A percentile compares a stretch with the other conserved stretches of the same genome.
Evolutionary conservation across 164 flowering plant genomes (phyloP).

Genomic region (Euptelea pleiosperma): DNA sequence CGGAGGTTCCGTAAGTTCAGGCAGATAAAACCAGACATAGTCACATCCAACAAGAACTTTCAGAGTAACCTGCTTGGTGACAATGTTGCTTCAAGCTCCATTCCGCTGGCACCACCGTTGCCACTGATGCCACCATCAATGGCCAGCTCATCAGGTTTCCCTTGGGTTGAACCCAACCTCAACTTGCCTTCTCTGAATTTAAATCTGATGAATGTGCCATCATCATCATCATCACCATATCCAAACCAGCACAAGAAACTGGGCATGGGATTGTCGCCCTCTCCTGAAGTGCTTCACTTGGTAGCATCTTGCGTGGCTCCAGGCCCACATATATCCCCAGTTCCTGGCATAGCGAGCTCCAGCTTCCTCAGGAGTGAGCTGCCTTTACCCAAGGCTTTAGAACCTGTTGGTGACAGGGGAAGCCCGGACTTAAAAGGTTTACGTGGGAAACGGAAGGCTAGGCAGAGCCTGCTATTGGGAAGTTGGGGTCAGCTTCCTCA

Average conservation of each 20-base stretch:
- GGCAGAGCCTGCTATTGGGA: conserved; percentile 18
- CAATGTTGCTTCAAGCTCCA: conserved; percentile 31
- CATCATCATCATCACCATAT: conserved; percentile 32
- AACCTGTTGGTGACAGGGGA: conserved; percentile 18
- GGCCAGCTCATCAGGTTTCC: conserved; percentile 24
- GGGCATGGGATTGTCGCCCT: conserved; percentile 44
- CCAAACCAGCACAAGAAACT: conserved; percentile 26
- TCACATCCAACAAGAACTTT: conserved; percentile 26
- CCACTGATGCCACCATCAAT: conserved; percentile 21
- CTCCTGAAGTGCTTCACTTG: conserved; percentile 63
- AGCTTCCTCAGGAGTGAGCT: conserved; percentile 24
- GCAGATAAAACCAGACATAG: conserved; percentile 22
- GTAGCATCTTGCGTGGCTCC: conserved; percentile 67
- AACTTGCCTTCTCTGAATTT: conserved; percentile 30
- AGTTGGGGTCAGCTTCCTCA: conserved; percentile 12
- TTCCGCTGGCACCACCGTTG: conserved; percentile 29
- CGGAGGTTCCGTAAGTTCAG: conserved; percentile 26
- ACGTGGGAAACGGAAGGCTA: conserved; percentile 22
- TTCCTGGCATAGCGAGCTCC: conserved; percentile 28
- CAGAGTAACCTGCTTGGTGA: conserved; percentile 24
- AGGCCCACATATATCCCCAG: conserved; percentile 28
- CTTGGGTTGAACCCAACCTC: conserved; percentile 38
- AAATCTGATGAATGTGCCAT: conserved; percentile 23
- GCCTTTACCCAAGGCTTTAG: conserved; percentile 21
- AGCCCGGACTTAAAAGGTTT: conserved; percentile 20